Percentiles rank a stretch among this genome's conserved stretches.
Evolutionary conservation across 768 basidiomycete genomes (phyloP).

Genomic region (Tulasnella sp.): DNA sequence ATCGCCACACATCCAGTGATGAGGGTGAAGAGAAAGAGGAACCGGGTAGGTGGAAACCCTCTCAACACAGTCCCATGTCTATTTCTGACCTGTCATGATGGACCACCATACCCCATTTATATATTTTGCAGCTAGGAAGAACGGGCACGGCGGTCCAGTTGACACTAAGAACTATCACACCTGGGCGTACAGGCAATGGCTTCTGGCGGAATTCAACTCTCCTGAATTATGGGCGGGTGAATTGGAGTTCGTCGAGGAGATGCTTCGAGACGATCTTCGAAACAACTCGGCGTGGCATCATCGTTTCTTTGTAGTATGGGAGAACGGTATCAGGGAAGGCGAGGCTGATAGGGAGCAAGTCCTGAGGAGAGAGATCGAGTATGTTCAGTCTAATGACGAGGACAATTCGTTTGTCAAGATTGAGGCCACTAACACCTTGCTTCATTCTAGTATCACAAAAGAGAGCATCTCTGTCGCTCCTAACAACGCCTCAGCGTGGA

Average conservation of each 20-base stretch:
- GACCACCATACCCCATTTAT: too few relatives aligned
- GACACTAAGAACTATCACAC: conserved; percentile 99
- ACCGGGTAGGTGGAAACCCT: not conserved
- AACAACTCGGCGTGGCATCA: conserved; percentile 99
- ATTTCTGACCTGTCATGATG: too few relatives aligned
- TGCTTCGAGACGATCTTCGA: conserved; percentile 65
- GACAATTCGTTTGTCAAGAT: not conserved
- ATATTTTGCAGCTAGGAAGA: not conserved
- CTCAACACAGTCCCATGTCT: too few relatives aligned
- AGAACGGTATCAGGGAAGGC: conserved; percentile 49
- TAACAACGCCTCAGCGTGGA: conserved; percentile 94
- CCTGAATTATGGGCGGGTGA: conserved; percentile 62
- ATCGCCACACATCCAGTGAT: not conserved
- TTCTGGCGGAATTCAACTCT: conserved; percentile 73
- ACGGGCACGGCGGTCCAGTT: conserved; percentile 13
- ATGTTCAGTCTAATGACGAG: conserved; percentile 23
- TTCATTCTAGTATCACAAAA: conserved; percentile 56
- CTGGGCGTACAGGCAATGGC: conserved; percentile 96
- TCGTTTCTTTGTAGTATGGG: conserved; percentile 78
- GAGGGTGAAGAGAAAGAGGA: conserved; percentile 1
- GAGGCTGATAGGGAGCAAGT: conserved; percentile 50
- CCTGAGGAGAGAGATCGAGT: conserved; percentile 64
- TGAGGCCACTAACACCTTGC: too few relatives aligned
- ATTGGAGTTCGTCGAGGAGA: conserved; percentile 57
- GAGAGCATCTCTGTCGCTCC: conserved; percentile 74